Conservation (phyloP, 345 rosid species). For the Excoecaria cochinchinensis region DNA sequence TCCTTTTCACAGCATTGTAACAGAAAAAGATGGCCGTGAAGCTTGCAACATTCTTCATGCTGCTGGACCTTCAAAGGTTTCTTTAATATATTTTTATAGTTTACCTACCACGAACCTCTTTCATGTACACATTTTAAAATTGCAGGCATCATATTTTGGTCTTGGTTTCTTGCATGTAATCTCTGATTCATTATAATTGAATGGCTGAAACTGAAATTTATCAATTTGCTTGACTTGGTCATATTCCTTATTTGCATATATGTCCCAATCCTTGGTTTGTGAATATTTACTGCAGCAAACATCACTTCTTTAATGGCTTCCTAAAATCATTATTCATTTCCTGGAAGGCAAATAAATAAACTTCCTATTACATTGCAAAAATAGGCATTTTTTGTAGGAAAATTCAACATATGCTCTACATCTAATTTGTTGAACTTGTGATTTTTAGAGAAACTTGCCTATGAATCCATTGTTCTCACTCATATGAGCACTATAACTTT, state of each 20-base stretch:
- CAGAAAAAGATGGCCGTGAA: constrained; percentile 81
- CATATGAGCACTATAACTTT: constrained; percentile 8
- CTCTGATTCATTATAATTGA: background rate
- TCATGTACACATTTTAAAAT: background rate
- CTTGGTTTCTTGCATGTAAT: background rate
- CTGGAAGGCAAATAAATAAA: background rate
- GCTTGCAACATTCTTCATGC: constrained; percentile 91
- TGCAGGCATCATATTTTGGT: background rate
- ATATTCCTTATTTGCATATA: background rate
- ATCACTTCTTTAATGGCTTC: background rate
- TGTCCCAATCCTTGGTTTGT: background rate
- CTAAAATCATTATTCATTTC: background rate
- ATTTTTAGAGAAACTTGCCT: background rate
- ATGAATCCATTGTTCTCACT: constrained; percentile 7
- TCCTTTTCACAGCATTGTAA: constrained; percentile 54
- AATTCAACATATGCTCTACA: background rate
- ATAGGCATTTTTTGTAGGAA: background rate
- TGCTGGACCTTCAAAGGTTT: constrained; percentile 93
- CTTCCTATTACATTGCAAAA: background rate
- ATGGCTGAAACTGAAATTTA: background rate
- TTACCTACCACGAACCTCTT: background rate
- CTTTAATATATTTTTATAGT: background rate
- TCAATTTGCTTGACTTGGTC: background rate
- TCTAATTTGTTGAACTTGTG: background rate
- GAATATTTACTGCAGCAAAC: background rate